Base-by-base conservation (phyloP, 1,139 yeast genomes). In the Nakaseomyces kungkrabaensis region DNA sequence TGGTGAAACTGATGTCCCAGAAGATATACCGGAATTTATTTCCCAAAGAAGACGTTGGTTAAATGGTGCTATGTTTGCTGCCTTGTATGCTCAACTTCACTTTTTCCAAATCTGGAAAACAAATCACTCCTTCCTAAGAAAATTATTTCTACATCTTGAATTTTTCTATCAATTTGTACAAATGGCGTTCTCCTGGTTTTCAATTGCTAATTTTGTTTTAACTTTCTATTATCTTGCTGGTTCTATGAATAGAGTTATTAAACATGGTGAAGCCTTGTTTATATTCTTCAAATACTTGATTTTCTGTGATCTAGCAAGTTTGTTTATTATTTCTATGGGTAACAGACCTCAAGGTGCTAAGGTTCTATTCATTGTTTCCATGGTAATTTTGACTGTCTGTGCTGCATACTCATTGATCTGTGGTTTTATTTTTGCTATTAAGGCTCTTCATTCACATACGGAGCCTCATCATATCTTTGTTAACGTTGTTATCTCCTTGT, bases 1-100 rank as follows among this genome's bases (percentile, higher is more conserved):
- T 29, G 98, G 97, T 58, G 97, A 90, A 65, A 92, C 98, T 0
- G 98, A 92, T 76, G 97, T 92, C 46, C 98, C 98, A 3, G 97
- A 90, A 64, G 74, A 81, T 5, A 75, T 90, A 45, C 79, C 97
- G 0, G 98, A 92, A 66, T 90, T 92, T 63, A 81, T 92, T 52
- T 82, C 95, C 13, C 98, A 92, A 70, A 81, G 98, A 72, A 80
- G 98, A 72, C 81, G 98, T 71, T 92, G 98, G 98, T 79, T 92
- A 50, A 92, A 92, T 67, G 98, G 98, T 71, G 96, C 98, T 0
- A 81, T 90, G 63, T 92, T 92, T 70, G 97, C 98, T 1, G 97
- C 97, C 0, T 71, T 92, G 52, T 92, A 85, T 64, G 82, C 97
- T 0, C 87, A 86, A 62, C 67, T 85, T 25, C 89, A 89, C 63